A percentile compares a stretch with the other conserved stretches of the same genome.
phyloP scores from a whole-genome alignment of 2,329 filamentous ascomycete genomes.

The Fusarium sp. region DNA sequence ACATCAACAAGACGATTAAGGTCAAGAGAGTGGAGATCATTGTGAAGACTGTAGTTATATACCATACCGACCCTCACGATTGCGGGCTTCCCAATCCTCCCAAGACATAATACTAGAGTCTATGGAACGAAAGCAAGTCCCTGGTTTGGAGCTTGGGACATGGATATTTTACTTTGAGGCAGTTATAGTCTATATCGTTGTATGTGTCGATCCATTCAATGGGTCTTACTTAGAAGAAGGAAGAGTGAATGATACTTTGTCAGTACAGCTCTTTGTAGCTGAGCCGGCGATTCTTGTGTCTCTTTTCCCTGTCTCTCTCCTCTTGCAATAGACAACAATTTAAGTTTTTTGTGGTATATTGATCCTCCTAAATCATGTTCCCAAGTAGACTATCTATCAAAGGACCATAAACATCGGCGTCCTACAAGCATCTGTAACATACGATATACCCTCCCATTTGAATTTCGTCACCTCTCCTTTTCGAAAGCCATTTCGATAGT shows the following conservation, averaged over 20 bases:
- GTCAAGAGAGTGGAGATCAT: not conserved
- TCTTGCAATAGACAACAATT: not conserved
- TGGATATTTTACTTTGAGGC: too few species aligned
- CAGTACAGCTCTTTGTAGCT: too few species aligned
- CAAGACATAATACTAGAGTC: not conserved
- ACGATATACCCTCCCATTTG: constrained; percentile 5
- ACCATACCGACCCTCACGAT: not conserved
- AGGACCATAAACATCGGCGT: constrained; percentile 33
- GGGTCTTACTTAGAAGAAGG: not conserved
- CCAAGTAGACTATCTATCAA: too few species aligned
- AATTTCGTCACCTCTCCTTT: not conserved
- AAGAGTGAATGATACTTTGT: not conserved
- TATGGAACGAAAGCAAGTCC: too few species aligned
- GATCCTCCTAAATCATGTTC: not conserved
- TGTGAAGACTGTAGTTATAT: too few species aligned
- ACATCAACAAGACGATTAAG: not conserved
- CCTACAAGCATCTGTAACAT: constrained; percentile 18
- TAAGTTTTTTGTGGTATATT: accelerated
- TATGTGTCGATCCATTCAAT: too few species aligned
- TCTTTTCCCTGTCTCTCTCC: not conserved
- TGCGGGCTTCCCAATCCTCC: not conserved
- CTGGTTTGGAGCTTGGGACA: too few species aligned
- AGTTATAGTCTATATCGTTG: too few species aligned
- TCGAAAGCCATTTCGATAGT: not conserved
- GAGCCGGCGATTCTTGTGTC: too few species aligned